A percentile compares a stretch with the other conserved stretches of the same genome.
Conservation (phyloP, 2,329 filamentous ascomycete species). For the Ceratocystis alfenasii region DNA sequence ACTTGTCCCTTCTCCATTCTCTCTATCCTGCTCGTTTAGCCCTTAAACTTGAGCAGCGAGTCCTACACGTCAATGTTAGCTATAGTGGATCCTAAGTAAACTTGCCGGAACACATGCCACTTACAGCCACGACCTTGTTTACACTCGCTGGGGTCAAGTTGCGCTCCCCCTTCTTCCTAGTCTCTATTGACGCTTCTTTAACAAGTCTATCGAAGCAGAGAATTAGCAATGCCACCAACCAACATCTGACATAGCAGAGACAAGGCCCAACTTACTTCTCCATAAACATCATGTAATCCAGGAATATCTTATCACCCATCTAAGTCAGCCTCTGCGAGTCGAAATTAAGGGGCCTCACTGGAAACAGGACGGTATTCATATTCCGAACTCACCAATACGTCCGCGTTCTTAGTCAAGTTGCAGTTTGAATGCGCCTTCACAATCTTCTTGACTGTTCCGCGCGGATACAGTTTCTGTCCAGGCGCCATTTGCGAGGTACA, state of each 20-base stretch:
- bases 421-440: conserved; percentile 78
- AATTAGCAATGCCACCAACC: background rate
- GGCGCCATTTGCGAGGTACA: conserved; percentile 38
- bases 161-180: conserved; percentile 61
- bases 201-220: conserved; percentile 45
- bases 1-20: background rate
- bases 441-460: conserved; percentile 75
- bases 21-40: conserved; percentile 33
- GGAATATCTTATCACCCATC: conserved; percentile 54
- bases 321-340: background rate
- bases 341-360: background rate
- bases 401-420: conserved; percentile 70
- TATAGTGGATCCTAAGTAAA: conserved; percentile 8
- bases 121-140: conserved; percentile 63
- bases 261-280: conserved; percentile 37
- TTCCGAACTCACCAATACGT: conserved; percentile 52
- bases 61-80: conserved; percentile 35
- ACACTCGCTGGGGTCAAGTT: conserved; percentile 64
- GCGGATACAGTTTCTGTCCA: conserved; percentile 67
- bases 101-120: conserved; percentile 26
- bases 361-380: background rate
- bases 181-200: conserved; percentile 65
- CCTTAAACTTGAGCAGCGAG: conserved; percentile 56
- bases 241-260: background rate
- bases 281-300: conserved; percentile 78